Evolutionary conservation across 164 flowering plant genomes (phyloP).

Genomic region (Warburgia ugandensis): DNA sequence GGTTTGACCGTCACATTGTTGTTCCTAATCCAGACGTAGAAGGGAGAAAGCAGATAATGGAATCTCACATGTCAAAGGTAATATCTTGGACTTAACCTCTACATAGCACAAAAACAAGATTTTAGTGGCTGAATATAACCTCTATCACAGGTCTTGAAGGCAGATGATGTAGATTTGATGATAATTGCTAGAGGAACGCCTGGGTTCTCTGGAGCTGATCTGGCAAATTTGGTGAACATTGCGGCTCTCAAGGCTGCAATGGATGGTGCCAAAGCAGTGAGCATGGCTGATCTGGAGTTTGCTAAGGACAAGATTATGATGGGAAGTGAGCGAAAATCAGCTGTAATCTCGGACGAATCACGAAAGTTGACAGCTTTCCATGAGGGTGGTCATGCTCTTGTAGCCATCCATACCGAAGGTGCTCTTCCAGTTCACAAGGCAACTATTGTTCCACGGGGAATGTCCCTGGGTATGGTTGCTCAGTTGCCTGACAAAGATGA

Average conservation of each 20-base stretch:
- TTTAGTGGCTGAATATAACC: no score
- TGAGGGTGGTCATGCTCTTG: slow-evolving; percentile 97
- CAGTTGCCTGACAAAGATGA: slow-evolving; percentile 83
- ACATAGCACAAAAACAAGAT: no score
- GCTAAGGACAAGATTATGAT: slow-evolving; percentile 86
- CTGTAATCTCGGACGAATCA: slow-evolving; percentile 86
- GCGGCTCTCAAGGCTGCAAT: slow-evolving; percentile 94
- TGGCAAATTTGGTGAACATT: slow-evolving; percentile 83
- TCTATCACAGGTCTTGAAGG: slow-evolving; percentile 62
- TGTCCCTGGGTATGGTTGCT: slow-evolving; percentile 86
- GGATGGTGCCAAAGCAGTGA: slow-evolving; percentile 87
- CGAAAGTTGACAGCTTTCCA: slow-evolving; percentile 82
- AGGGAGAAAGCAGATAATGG: slow-evolving; percentile 93
- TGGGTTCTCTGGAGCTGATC: slow-evolving; percentile 87
- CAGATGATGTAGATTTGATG: slow-evolving; percentile 88
- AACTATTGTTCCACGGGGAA: slow-evolving; percentile 86
- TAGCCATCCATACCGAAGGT: slow-evolving; percentile 92
- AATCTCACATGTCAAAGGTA: slow-evolving; percentile 93
- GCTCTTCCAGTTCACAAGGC: slow-evolving; percentile 95
- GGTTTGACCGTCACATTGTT: slow-evolving; percentile 89
- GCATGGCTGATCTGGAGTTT: slow-evolving; percentile 72
- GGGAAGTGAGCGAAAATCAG: slow-evolving; percentile 96
- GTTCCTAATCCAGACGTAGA: slow-evolving; percentile 98
- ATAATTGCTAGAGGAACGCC: slow-evolving; percentile 98
- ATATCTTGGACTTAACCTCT: no score